Conservation (phyloP, 2,329 filamentous ascomycete species). For the Aspergillus alliaceus region DNA sequence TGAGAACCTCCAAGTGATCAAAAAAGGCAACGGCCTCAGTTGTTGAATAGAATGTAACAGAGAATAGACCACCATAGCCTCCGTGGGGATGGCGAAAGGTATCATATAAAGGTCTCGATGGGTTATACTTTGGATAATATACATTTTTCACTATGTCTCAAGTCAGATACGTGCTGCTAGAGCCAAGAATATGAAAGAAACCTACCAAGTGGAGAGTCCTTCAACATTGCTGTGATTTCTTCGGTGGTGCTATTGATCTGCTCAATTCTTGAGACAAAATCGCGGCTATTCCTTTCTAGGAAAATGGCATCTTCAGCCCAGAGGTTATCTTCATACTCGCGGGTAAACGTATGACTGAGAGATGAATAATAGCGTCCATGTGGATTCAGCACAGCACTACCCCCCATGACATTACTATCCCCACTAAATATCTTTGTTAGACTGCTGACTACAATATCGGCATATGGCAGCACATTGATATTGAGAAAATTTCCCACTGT, state of each 20-base stretch:
- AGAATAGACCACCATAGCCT: constrained; percentile 88
- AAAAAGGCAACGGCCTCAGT: constrained; percentile 78
- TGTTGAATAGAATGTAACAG: constrained; percentile 72
- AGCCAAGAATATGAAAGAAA: not conserved
- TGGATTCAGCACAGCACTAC: constrained; percentile 66
- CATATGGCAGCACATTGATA: constrained; percentile 83
- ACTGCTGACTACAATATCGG: constrained; percentile 90
- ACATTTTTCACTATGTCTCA: constrained; percentile 67
- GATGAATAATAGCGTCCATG: constrained; percentile 67
- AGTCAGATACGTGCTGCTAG: constrained; percentile 9
- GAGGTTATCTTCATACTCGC: constrained; percentile 81
- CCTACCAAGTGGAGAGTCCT: constrained; percentile 54
- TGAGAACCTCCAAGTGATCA: constrained; percentile 81
- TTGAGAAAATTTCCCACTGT: constrained; percentile 97
- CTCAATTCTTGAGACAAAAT: constrained; percentile 80
- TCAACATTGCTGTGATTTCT: constrained; percentile 72
- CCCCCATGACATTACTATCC: constrained; percentile 98
- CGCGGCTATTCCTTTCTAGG: constrained; percentile 92
- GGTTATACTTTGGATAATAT: constrained; percentile 81
- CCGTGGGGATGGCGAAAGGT: constrained; percentile 69
- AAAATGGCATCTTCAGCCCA: constrained; percentile 95
- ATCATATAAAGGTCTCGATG: constrained; percentile 73
- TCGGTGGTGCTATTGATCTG: constrained; percentile 86
- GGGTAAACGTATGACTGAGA: constrained; percentile 66
- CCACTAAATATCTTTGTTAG: constrained; percentile 97